phyloP scores from a whole-genome alignment of 257 asterid genomes.

The Leonotis leonurus region DNA sequence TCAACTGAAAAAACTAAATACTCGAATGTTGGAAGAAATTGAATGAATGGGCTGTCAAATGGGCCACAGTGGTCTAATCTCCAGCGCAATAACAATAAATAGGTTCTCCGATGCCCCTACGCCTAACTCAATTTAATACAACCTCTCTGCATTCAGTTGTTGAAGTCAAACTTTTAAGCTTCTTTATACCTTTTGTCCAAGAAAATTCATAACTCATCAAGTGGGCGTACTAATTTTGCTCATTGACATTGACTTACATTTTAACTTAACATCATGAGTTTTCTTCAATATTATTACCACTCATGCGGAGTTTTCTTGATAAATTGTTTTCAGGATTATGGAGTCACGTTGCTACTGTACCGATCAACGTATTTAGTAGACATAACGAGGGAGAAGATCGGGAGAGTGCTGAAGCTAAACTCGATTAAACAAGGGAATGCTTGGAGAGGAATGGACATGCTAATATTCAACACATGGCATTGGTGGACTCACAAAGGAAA shows the following conservation, averaged over 20 bases:
- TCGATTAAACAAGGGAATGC: constrained; percentile 61
- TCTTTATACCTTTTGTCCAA: no score
- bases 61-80: constrained; percentile 28
- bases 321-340: constrained; percentile 55
- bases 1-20: constrained; percentile 8
- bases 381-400: constrained; percentile 42
- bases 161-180: background rate
- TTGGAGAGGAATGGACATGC: constrained; percentile 80
- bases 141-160: no score
- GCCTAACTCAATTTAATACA: background rate
- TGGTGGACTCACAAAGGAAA: constrained; percentile 87
- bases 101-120: no score
- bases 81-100: constrained; percentile 3
- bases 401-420: constrained; percentile 51
- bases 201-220: no score
- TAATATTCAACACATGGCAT: constrained; percentile 72
- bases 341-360: constrained; percentile 43
- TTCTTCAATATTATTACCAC: no score
- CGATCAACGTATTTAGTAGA: constrained; percentile 67
- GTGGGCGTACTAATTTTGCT: no score
- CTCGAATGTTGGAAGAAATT: background rate
- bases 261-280: background rate
- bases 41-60: constrained; percentile 18
- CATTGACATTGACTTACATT: background rate
- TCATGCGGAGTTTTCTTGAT: background rate